Conservation (phyloP, 805 yeast genomes). For the Tetrapisispora phaffii region DNA sequence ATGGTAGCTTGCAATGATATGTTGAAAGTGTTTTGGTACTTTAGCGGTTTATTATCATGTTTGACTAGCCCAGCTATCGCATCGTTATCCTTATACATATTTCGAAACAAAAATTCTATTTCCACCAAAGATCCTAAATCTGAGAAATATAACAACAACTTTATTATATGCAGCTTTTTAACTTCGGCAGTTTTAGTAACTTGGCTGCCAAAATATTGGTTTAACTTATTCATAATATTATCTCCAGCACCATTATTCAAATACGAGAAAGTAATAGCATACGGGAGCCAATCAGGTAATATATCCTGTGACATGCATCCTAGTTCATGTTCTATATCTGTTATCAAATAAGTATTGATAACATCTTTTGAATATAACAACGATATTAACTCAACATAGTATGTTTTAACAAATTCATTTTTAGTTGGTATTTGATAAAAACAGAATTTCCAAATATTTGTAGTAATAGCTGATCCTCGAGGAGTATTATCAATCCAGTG, state of each 20-base stretch:
- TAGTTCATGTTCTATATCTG: not conserved
- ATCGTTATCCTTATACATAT: not conserved
- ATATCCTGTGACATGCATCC: not conserved
- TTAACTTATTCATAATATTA: conserved; percentile 6
- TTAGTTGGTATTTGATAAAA: conserved; percentile 14
- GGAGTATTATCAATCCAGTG: conserved; percentile 10
- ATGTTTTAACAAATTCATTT: conserved; percentile 8
- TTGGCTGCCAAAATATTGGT: conserved; percentile 8
- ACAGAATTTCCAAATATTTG: not conserved
- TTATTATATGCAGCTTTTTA: conserved; percentile 5
- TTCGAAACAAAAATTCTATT: conserved; percentile 3
- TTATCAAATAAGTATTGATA: not conserved
- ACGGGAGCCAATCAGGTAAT: conserved; percentile 9
- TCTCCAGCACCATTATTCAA: conserved; percentile 7
- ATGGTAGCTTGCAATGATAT: conserved; percentile 9
- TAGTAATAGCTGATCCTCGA: not conserved
- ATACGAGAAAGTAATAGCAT: conserved; percentile 15
- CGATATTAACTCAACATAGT: conserved; percentile 15
- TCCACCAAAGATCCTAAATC: conserved; percentile 15
- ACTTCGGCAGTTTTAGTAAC: not conserved
- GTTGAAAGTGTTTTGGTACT: conserved; percentile 14
- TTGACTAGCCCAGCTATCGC: not conserved
- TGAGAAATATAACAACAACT: conserved; percentile 9
- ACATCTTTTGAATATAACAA: conserved; percentile 10
- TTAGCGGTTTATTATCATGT: not conserved